Evolutionary conservation across 1,139 yeast species (phyloP).

Genomic region (Nakaseomyces sp.): DNA sequence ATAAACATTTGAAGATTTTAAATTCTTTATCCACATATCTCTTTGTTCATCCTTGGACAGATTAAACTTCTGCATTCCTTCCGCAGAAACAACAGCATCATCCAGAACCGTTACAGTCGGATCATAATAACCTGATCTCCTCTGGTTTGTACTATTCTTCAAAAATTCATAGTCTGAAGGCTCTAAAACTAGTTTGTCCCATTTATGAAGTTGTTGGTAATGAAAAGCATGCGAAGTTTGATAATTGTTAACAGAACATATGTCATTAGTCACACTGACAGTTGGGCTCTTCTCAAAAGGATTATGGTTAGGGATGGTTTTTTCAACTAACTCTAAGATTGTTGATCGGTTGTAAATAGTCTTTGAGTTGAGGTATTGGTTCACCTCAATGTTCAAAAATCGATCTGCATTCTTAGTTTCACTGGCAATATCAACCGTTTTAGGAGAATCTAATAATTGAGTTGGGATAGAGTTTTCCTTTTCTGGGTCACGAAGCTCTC

Average conservation of each 20-base stretch:
- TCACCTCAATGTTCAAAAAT: neutral
- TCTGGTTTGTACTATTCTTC: neutral
- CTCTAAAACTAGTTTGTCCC: slow-evolving; percentile 14
- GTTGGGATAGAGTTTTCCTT: neutral
- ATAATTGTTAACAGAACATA: slow-evolving; percentile 23
- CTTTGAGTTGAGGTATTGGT: neutral
- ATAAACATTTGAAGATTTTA: neutral
- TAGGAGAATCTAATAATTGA: neutral
- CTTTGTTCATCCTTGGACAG: neutral
- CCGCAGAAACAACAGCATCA: neutral
- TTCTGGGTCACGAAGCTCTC: neutral
- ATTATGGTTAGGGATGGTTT: slow-evolving; percentile 17
- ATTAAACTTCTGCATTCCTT: neutral
- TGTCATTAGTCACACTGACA: slow-evolving; percentile 24
- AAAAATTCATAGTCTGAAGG: neutral
- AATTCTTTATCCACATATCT: neutral
- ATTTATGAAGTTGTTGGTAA: slow-evolving; percentile 22
- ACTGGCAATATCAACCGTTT: neutral
- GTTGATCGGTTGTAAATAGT: slow-evolving; percentile 7
- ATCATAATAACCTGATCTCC: neutral
- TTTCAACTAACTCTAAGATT: slow-evolving; percentile 12
- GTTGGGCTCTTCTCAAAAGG: slow-evolving; percentile 14
- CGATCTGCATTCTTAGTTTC: slow-evolving; percentile 1
- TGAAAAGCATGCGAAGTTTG: slow-evolving; percentile 18
- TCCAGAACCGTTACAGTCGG: neutral